These are phyloP conservation scores for Dendrobium nobile DNA, from an alignment of 106 monocot species.

Conservation along the genomic window DNA sequence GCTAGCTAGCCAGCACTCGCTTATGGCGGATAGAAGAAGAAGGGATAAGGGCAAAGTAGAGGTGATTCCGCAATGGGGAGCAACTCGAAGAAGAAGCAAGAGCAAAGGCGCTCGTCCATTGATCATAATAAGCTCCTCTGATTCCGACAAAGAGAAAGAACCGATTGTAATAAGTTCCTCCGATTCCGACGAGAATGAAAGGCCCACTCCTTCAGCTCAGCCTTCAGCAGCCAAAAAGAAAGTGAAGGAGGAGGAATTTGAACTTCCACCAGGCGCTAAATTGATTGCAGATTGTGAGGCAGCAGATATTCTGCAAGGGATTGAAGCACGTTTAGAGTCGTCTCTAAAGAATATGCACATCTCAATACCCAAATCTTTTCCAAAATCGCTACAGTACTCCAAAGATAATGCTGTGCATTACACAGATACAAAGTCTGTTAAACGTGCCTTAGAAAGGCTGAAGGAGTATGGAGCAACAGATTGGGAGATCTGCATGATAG, in stretches of 20 bases:
- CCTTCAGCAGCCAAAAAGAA: too few species aligned
- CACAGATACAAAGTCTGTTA: constrained; percentile 29
- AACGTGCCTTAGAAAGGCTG: constrained; percentile 36
- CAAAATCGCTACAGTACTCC: constrained; percentile 31
- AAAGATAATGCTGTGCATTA: constrained; percentile 30
- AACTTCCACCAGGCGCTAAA: constrained; percentile 43
- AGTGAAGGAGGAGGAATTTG: not conserved
- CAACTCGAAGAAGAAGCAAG: too few species aligned
- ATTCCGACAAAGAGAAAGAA: too few species aligned
- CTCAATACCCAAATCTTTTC: constrained; percentile 50
- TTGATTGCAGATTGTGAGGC: constrained; percentile 64
- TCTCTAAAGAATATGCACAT: constrained; percentile 41
- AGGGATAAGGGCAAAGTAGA: too few species aligned
- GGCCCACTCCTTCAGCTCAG: too few species aligned
- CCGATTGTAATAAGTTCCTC: too few species aligned
- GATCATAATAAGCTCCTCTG: too few species aligned
- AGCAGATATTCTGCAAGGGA: constrained; percentile 38
- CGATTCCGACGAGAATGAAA: too few species aligned
- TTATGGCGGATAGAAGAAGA: too few species aligned
- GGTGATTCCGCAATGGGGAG: too few species aligned
- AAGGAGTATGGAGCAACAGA: constrained; percentile 41
- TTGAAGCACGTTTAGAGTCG: constrained; percentile 38
- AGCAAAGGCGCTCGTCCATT: too few species aligned
- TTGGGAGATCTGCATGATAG: constrained; percentile 54
- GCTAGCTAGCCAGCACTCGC: too few species aligned